These are phyloP conservation scores for Sordariomycetes sp. DNA, from an alignment of 2,329 filamentous ascomycete genomes.

Conservation along the genomic window DNA sequence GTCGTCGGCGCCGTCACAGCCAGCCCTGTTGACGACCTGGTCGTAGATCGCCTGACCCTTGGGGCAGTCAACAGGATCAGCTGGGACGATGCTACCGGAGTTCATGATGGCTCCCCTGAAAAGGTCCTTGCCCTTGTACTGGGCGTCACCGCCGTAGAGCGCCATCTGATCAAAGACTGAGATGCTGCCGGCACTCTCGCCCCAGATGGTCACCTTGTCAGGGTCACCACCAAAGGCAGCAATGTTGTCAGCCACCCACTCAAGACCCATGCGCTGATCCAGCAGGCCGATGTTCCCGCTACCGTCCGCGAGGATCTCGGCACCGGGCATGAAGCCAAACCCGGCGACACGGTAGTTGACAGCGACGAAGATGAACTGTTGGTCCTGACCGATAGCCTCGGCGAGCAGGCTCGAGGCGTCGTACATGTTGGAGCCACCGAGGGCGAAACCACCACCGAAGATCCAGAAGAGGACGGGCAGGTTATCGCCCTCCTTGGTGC, in stretches of 20 bases:
- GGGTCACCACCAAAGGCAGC: conserved; percentile 71
- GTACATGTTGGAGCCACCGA: conserved; percentile 42
- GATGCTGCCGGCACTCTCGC: conserved; percentile 62
- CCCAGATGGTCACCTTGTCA: conserved; percentile 71
- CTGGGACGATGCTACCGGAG: conserved; percentile 54
- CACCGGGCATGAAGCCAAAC: conserved; percentile 65
- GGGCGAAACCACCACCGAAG: conserved; percentile 56
- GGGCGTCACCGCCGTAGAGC: conserved; percentile 62
- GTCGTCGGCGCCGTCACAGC: conserved; percentile 49
- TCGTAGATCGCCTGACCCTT: conserved; percentile 61
- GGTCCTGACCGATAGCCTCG: conserved; percentile 28
- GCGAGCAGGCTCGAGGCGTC: conserved; percentile 38
- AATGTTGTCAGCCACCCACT: conserved; percentile 75
- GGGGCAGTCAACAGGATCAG: conserved; percentile 52
- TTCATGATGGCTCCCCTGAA: conserved; percentile 76
- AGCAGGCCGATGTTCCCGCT: conserved; percentile 62
- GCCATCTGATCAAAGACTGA: conserved; percentile 71
- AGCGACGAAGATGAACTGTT: conserved; percentile 63
- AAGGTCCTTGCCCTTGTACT: conserved; percentile 64
- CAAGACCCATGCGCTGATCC: conserved; percentile 62
- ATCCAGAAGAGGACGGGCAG: conserved; percentile 65
- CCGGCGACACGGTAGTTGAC: conserved; percentile 71
- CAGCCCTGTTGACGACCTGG: conserved; percentile 46
- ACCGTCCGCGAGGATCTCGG: conserved; percentile 58
- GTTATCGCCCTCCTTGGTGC: conserved; percentile 42